These are phyloP conservation scores for Ustilaginoidea virens DNA, from an alignment of 2,329 filamentous ascomycete genomes.

Conservation along the genomic window DNA sequence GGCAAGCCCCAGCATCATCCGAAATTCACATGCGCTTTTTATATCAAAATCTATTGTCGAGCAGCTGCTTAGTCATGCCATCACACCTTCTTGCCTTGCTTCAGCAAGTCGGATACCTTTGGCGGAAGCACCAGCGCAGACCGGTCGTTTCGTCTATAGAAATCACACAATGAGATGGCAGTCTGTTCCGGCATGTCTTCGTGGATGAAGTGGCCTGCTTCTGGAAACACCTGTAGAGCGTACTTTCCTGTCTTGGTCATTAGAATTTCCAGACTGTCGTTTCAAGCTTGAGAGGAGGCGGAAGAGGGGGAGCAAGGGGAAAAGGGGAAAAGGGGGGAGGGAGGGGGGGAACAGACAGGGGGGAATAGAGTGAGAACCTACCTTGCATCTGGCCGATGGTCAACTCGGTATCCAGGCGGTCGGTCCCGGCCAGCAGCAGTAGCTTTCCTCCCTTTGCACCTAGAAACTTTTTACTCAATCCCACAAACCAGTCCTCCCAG, in stretches of 20 bases:
- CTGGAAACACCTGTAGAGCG: conserved; percentile 83
- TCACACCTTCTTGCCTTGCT: conserved; percentile 44
- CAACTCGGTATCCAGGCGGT: conserved; percentile 77
- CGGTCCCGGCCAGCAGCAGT: conserved; percentile 73
- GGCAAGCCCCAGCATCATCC: too few relatives aligned
- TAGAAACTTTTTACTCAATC: conserved; percentile 78
- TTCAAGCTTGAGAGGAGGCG: too few relatives aligned
- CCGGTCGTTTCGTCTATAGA: conserved; percentile 82
- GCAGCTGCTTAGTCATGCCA: too few relatives aligned
- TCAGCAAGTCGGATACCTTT: conserved; percentile 67
- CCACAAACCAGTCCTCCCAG: conserved; percentile 89
- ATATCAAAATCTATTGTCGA: neutral
- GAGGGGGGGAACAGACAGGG: neutral
- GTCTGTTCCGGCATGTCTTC: conserved; percentile 89
- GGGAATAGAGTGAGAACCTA: conserved; percentile 16
- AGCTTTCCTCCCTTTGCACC: conserved; percentile 69
- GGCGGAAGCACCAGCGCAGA: conserved; percentile 74
- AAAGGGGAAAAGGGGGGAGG: neutral
- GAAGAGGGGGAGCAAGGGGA: too few relatives aligned
- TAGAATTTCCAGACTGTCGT: neutral
- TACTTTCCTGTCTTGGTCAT: conserved; percentile 56
- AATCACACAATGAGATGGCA: conserved; percentile 72
- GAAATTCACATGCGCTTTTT: neutral
- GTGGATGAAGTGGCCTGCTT: conserved; percentile 92
- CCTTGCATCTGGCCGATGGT: conserved; percentile 98